Evolutionary conservation across 768 basidiomycete genomes (phyloP).

Genomic region (Mycena alexandri): DNA sequence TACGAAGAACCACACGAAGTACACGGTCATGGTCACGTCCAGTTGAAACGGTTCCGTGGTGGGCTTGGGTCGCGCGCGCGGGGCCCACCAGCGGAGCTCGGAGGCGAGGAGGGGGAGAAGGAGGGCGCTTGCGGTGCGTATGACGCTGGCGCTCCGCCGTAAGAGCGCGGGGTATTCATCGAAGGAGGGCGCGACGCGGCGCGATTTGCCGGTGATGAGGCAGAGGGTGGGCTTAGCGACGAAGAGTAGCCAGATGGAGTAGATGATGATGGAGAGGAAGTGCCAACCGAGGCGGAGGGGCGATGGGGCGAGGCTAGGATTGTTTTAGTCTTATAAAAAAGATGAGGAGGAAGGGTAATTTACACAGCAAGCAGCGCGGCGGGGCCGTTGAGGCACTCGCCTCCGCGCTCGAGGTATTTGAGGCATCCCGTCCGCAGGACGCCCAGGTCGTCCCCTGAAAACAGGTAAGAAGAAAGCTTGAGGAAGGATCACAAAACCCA

Average conservation of each 20-base stretch:
- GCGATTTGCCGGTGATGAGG: slow-evolving; percentile 51
- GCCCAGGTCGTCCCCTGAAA: slow-evolving; percentile 63
- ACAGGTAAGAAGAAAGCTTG: slow-evolving; percentile 16
- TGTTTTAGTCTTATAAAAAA: neutral
- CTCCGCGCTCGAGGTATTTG: slow-evolving; percentile 95
- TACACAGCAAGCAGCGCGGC: slow-evolving; percentile 91
- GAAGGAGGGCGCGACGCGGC: slow-evolving; percentile 56
- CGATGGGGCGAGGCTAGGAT: slow-evolving; percentile 76
- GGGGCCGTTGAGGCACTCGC: slow-evolving; percentile 87
- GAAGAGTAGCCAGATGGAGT: slow-evolving; percentile 92
- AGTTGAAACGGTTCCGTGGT: neutral
- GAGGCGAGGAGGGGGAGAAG: slow-evolving; percentile 13
- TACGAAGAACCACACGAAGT: slow-evolving; percentile 15
- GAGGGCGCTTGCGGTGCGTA: slow-evolving; percentile 8
- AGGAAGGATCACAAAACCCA: slow-evolving; percentile 43
- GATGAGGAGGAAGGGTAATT: slow-evolving; percentile 40
- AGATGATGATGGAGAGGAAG: slow-evolving; percentile 95
- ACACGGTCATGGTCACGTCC: slow-evolving; percentile 11
- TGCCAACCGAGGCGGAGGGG: slow-evolving; percentile 87
- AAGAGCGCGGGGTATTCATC: slow-evolving; percentile 76
- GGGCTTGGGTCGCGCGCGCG: neutral
- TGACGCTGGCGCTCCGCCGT: slow-evolving; percentile 8
- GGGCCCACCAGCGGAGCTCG: slow-evolving; percentile 29
- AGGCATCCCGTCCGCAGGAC: slow-evolving; percentile 88
- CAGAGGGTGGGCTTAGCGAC: slow-evolving; percentile 55